These are phyloP conservation scores for Arctostaphylos glauca DNA, from an alignment of 148 eudicot genomes.

Conservation along the genomic window DNA sequence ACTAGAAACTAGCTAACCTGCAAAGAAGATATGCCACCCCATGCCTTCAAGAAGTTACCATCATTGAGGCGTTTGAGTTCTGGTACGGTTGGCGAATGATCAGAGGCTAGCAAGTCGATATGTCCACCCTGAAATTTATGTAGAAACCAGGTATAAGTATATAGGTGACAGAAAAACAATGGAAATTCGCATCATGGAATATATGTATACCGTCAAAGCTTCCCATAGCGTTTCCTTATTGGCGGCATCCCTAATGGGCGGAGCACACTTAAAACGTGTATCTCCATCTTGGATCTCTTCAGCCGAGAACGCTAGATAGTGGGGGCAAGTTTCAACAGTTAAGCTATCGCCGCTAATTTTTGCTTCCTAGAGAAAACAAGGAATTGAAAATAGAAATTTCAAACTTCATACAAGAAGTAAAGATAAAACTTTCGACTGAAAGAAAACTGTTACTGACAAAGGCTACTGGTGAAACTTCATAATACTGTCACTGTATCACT, in stretches of 20 bases:
- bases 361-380: conserved; percentile 60
- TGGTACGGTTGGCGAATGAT: conserved; percentile 85
- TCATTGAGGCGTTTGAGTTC: conserved; percentile 69
- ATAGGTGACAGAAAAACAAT: not conserved
- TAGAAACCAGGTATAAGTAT: conserved; percentile 3
- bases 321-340: conserved; percentile 93
- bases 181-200: not conserved
- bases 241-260: conserved; percentile 83
- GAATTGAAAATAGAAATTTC: not conserved
- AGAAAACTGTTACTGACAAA: not conserved
- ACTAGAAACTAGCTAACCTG: conserved; percentile 50
- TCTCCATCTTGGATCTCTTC: conserved; percentile 93
- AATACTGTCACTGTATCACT: not conserved
- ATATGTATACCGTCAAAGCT: conserved; percentile 72
- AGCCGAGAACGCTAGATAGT: conserved; percentile 89
- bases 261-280: conserved; percentile 92
- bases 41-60: conserved; percentile 91
- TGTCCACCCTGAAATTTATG: conserved; percentile 61
- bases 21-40: conserved; percentile 98
- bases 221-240: conserved; percentile 81
- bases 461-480: not conserved
- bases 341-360: conserved; percentile 82
- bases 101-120: conserved; percentile 94
- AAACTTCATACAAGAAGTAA: not conserved
- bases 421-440: not conserved